A percentile compares a stretch with the other conserved stretches of the same genome.
Conservation (phyloP, 768 basidiomycete genomes). For the Trametes cubensis region DNA sequence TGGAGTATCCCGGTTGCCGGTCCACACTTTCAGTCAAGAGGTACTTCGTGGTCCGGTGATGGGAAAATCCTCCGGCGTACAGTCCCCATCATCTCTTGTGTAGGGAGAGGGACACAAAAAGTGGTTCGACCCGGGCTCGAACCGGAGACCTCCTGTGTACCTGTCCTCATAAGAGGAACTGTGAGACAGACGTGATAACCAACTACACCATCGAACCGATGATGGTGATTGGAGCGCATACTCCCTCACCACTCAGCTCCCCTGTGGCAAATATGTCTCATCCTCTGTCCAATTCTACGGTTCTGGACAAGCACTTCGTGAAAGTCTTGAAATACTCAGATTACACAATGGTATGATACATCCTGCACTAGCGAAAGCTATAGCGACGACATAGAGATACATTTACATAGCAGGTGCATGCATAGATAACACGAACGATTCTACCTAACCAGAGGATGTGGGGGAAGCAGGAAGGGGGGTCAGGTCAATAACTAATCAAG, state of each 20-base stretch:
- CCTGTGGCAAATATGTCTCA: too few relatives aligned
- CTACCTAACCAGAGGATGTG: constrained; percentile 2
- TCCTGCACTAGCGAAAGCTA: constrained; percentile 16
- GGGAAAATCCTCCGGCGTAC: not conserved
- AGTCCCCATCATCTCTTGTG: too few relatives aligned
- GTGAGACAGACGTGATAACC: constrained; percentile 22
- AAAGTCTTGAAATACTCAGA: not conserved
- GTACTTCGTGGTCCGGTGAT: not conserved
- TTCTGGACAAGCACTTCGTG: too few relatives aligned
- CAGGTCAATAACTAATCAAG: too few relatives aligned
- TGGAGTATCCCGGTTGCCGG: too few relatives aligned
- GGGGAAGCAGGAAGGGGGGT: not conserved
- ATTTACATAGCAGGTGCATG: constrained; percentile 24
- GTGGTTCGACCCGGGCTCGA: constrained; percentile 19
- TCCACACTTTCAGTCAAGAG: too few relatives aligned
- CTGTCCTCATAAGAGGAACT: not conserved
- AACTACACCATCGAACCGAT: constrained; percentile 19
- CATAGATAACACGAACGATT: constrained; percentile 14
- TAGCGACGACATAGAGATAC: constrained; percentile 25
- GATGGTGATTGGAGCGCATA: too few relatives aligned
- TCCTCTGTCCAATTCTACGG: too few relatives aligned
- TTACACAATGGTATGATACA: constrained; percentile 16
- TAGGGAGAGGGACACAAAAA: not conserved
- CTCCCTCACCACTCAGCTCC: too few relatives aligned
- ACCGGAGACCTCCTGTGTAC: constrained; percentile 20